Conservation (phyloP, 345 rosid genomes). For the Corchorus olitorius region DNA sequence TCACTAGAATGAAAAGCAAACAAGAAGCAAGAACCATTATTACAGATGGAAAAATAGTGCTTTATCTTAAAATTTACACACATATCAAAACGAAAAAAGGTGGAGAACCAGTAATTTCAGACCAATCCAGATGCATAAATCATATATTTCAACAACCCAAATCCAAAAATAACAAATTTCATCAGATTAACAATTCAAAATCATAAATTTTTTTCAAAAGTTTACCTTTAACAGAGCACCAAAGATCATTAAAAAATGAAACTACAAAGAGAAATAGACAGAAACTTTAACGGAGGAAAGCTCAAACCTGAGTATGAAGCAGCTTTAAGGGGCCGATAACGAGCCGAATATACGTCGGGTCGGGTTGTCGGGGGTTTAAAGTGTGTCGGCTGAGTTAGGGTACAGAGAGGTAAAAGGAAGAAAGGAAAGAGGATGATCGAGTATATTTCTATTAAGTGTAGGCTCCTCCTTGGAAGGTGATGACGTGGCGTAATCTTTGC, state of each 20-base stretch:
- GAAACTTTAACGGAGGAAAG: neutral
- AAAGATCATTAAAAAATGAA: neutral
- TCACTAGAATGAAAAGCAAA: neutral
- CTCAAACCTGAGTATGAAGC: conserved; percentile 1
- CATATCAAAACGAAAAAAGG: neutral
- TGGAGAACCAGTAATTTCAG: neutral
- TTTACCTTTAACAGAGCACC: neutral
- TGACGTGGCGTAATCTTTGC: conserved; percentile 8
- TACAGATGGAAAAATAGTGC: too few species aligned
- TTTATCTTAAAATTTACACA: neutral
- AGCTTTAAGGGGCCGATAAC: neutral
- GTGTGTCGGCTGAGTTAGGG: conserved; percentile 13
- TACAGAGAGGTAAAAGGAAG: neutral
- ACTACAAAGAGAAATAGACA: neutral
- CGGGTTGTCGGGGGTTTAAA: neutral
- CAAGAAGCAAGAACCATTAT: neutral
- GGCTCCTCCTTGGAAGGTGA: neutral
- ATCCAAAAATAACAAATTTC: neutral
- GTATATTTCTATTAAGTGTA: neutral
- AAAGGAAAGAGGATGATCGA: too few species aligned
- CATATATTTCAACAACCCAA: conserved; percentile 1
- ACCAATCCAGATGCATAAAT: neutral
- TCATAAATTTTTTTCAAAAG: neutral
- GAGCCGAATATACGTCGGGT: conserved; percentile 4
- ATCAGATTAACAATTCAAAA: conserved; percentile 10